Evolutionary conservation across 2,329 filamentous ascomycete species (phyloP), one percentile per base, ranked within the genome.

Genomic region (Diaporthe nobilis): DNA sequence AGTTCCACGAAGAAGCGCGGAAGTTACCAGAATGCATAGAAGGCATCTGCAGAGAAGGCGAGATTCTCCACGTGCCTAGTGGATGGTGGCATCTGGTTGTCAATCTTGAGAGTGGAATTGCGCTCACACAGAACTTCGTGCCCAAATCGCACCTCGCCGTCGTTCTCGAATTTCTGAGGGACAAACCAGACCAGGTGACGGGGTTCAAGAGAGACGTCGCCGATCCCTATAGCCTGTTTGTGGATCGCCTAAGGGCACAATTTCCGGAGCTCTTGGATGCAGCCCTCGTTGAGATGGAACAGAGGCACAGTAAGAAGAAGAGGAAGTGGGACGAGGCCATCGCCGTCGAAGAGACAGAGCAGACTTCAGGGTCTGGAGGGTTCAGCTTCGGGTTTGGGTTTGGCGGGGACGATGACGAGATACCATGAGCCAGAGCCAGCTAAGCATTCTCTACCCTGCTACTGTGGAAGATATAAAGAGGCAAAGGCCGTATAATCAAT

Each of bases 21-120:
- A 88, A 86, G 71, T 92, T 93, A 2, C 90, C 93, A 0, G 95
- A 94, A 15, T 98, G 96, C 80, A 85, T 94, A 42, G 96, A 98
- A 85, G 96, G 95, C 0, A 92, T 98, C 39, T 98, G 96, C 82
- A 85, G 87, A 20, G 91, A 92, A 57, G 96, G 96, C 2, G 97
- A 98, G 83, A 93, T 98, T 22, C 85, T 98, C 68, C 95, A 98
- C 82, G 96, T 98, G 8, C 96, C 97, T 0, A 95, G 93, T 71
- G 96, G 96, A 8, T 98, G 96, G 96, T 98, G 97, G 92, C 96
- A 98, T 87, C 87, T 98, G 44, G 97, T 98, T 13, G 92, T 98
- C 61, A 98, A 98, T 81, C 86, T 98, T 1, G 94, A 95, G 79
- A 89, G 91, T 17, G 94, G 94, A 58, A 94, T 98, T 78, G 97